Conservation (phyloP, 2,329 filamentous ascomycete species). For the Byssoonygena ceratinophila region DNA sequence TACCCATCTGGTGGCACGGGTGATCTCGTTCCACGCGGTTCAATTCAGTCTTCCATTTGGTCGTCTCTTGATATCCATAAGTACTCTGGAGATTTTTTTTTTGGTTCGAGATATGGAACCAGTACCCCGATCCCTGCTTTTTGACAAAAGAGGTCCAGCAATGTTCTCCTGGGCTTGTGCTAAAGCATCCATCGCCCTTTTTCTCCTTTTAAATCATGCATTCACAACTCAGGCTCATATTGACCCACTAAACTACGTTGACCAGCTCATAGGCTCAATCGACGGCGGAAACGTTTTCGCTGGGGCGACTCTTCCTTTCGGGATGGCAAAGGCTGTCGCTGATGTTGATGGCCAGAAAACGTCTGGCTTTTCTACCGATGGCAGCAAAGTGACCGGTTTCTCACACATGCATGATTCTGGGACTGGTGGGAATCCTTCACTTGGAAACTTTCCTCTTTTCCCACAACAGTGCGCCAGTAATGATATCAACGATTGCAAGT, state of each 20-base stretch:
- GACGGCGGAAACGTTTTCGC: conserved; percentile 49
- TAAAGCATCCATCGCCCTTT: not conserved
- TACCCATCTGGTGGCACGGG: too few species aligned
- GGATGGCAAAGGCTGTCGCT: conserved; percentile 47
- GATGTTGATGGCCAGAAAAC: conserved; percentile 44
- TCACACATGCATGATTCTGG: conserved; percentile 45
- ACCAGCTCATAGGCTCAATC: conserved; percentile 47
- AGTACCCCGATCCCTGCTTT: too few species aligned
- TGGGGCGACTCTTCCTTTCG: conserved; percentile 46
- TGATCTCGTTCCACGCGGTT: too few species aligned
- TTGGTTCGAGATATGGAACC: too few species aligned
- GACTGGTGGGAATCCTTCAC: conserved; percentile 47
- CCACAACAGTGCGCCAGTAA: conserved; percentile 53
- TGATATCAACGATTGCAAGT: conserved; percentile 52
- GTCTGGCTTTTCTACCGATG: conserved; percentile 48
- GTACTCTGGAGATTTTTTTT: too few species aligned
- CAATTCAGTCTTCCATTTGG: too few species aligned
- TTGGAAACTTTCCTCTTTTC: conserved; percentile 66
- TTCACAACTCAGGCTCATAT: not conserved
- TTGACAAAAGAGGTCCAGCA: not conserved
- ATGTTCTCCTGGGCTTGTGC: not conserved
- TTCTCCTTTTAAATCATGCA: not conserved
- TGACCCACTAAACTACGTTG: conserved; percentile 30
- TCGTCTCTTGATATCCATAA: too few species aligned
- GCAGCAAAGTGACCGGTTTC: conserved; percentile 42